phyloP scores from a whole-genome alignment of 148 eudicot species.

The Cornus florida region DNA sequence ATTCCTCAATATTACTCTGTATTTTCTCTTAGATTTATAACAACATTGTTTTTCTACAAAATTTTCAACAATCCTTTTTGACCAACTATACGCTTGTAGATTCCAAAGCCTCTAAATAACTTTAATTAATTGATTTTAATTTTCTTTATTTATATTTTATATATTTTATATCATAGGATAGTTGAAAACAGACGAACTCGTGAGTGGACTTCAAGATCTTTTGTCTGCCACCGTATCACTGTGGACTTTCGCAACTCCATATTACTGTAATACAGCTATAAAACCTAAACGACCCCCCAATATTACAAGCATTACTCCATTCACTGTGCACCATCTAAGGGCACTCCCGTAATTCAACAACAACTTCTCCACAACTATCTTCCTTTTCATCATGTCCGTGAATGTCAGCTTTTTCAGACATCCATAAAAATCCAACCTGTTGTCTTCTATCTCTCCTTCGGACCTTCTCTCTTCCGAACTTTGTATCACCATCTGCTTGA shows the following conservation, averaged over 20 bases:
- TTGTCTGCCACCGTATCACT: slow-evolving; percentile 11
- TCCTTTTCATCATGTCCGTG: slow-evolving; percentile 7
- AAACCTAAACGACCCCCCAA: background rate
- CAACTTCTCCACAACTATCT: background rate
- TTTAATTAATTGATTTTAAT: too few species aligned
- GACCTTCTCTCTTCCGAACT: background rate
- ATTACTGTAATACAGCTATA: background rate
- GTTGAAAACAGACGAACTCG: slow-evolving; percentile 13
- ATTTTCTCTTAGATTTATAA: too few species aligned
- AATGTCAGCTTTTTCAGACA: slow-evolving; percentile 10
- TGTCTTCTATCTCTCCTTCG: background rate
- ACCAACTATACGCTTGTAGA: too few species aligned
- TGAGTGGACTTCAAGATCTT: slow-evolving; percentile 4
- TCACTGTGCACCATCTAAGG: background rate
- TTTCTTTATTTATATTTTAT: too few species aligned
- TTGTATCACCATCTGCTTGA: background rate
- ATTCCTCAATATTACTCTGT: too few species aligned
- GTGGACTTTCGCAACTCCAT: background rate
- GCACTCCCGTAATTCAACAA: background rate
- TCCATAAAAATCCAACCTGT: background rate
- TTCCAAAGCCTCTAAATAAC: too few species aligned
- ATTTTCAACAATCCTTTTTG: too few species aligned
- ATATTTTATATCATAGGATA: background rate
- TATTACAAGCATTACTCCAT: background rate
- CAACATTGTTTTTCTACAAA: too few species aligned